Percentiles rank a stretch among this genome's conserved stretches.
These are phyloP conservation scores for Cucumis hystrix DNA, from an alignment of 306 rosid genomes.

Conservation along the genomic window DNA sequence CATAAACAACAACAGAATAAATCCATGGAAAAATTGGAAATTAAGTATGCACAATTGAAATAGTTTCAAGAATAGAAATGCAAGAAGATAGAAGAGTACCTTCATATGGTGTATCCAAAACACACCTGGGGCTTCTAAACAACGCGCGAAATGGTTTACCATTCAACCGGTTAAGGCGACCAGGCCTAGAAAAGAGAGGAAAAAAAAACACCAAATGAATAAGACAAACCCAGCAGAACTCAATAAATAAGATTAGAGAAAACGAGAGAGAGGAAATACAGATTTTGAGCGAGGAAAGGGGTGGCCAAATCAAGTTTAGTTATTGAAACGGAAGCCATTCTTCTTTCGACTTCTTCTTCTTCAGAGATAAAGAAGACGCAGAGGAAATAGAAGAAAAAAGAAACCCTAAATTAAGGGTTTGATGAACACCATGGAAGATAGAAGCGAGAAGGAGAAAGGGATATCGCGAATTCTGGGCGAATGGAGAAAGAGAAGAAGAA, in stretches of 20 bases:
- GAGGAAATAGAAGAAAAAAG: background rate
- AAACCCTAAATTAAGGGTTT: slow-evolving; percentile 25
- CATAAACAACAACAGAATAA: background rate
- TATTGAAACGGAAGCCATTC: slow-evolving; percentile 45
- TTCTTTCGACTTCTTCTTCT: background rate
- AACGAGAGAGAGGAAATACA: slow-evolving; percentile 21
- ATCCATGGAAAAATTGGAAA: background rate
- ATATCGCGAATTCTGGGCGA: background rate
- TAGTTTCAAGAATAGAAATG: background rate
- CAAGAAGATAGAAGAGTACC: slow-evolving; percentile 24
- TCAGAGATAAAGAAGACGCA: background rate
- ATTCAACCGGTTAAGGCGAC: slow-evolving; percentile 21
- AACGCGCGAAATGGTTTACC: background rate
- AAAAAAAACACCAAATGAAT: background rate
- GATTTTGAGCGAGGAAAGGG: slow-evolving; percentile 34
- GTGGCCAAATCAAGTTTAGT: slow-evolving; percentile 36
- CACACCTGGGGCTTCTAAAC: slow-evolving; percentile 32
- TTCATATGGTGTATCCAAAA: slow-evolving; percentile 61
- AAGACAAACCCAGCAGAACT: background rate
- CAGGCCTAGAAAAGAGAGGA: slow-evolving; percentile 18
- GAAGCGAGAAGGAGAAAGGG: background rate
- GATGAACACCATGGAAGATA: slow-evolving; percentile 10
- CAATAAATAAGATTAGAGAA: background rate
- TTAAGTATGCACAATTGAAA: background rate
- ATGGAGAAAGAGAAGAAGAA: background rate